These are phyloP conservation scores for Trifolium pratense DNA, from an alignment of 306 rosid genomes.

Conservation along the genomic window DNA sequence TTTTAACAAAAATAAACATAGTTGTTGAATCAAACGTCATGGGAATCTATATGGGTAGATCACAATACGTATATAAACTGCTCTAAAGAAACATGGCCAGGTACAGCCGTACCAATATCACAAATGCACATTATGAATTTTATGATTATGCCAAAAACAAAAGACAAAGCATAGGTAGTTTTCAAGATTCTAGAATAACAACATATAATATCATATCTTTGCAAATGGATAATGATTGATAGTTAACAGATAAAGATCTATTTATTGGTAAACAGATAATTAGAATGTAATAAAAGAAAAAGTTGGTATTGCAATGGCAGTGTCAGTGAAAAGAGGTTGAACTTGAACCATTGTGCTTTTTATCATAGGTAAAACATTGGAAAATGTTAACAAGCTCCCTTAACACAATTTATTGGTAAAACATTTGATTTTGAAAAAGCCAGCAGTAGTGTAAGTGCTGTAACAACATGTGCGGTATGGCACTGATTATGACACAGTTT, in stretches of 20 bases:
- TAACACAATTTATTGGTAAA: too few species aligned
- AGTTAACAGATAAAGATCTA: neutral
- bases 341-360: neutral
- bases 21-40: slow-evolving; percentile 33
- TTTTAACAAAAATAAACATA: too few species aligned
- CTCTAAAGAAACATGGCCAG: slow-evolving; percentile 6
- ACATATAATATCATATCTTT: slow-evolving; percentile 3
- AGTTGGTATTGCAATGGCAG: neutral
- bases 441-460: slow-evolving; percentile 3
- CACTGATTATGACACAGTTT: neutral
- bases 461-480: neutral
- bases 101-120: neutral
- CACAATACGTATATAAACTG: too few species aligned
- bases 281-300: neutral
- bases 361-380: too few species aligned
- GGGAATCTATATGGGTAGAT: neutral
- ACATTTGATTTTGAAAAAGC: neutral
- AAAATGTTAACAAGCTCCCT: too few species aligned
- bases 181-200: slow-evolving; percentile 4
- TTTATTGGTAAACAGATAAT: neutral
- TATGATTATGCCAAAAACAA: slow-evolving; percentile 1
- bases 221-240: neutral
- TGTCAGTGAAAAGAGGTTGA: neutral
- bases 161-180: slow-evolving; percentile 19
- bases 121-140: neutral